Percentiles rank a stretch among this genome's conserved stretches.
Conservation (phyloP, 768 basidiomycete species). For the Crucibulum laeve region DNA sequence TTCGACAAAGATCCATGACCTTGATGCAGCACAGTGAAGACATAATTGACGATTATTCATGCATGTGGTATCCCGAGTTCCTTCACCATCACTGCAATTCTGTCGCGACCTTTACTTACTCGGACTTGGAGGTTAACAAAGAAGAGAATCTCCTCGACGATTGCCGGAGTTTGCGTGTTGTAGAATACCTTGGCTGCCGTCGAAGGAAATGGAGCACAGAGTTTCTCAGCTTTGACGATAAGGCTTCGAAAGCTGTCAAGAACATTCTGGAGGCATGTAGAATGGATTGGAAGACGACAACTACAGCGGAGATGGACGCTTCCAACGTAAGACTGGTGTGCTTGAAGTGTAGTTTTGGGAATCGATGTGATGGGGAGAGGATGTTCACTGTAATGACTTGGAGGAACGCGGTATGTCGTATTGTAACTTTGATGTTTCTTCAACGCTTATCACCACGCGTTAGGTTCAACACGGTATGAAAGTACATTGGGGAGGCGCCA, state of each 20-base stretch:
- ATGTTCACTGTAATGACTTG: conserved; percentile 22
- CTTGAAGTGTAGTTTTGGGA: conserved; percentile 28
- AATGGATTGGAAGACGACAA: conserved; percentile 17
- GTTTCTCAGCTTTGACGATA: conserved; percentile 21
- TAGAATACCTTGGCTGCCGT: conserved; percentile 7
- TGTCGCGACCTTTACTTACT: neutral
- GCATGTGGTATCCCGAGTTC: conserved; percentile 31
- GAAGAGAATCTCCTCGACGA: too few relatives aligned
- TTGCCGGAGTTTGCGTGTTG: too few relatives aligned
- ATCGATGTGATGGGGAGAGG: conserved; percentile 26
- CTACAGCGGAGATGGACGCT: conserved; percentile 21
- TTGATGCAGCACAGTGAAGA: too few relatives aligned
- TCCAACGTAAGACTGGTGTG: conserved; percentile 27
- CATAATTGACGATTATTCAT: conserved; percentile 7
- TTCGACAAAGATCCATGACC: too few relatives aligned
- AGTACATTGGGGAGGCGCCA: conserved; percentile 21
- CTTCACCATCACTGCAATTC: conserved; percentile 26
- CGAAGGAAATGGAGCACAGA: conserved; percentile 18
- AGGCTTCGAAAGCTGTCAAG: conserved; percentile 22
- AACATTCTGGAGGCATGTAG: conserved; percentile 25
- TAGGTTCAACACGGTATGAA: conserved; percentile 28
- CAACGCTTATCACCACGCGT: neutral
- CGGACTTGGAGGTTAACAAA: too few relatives aligned
- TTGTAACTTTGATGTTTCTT: neutral
- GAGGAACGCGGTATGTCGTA: conserved; percentile 25